Conservation (phyloP, 2,329 filamentous ascomycete species). For the Talaromyces sp. region DNA sequence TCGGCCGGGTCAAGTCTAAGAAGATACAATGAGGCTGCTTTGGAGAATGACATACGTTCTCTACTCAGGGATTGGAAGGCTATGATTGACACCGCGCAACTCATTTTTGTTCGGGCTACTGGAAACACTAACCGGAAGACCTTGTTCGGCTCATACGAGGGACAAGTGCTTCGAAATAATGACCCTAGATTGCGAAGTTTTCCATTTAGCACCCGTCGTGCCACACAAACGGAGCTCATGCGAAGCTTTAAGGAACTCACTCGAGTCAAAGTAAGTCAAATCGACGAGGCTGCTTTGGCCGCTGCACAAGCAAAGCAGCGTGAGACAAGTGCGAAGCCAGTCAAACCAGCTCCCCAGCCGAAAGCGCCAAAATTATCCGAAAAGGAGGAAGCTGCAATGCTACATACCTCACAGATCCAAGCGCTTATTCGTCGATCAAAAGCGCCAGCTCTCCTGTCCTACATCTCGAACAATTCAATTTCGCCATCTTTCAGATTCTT, state of each 20-base stretch:
- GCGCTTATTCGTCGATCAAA: slow-evolving; percentile 86
- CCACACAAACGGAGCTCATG: slow-evolving; percentile 93
- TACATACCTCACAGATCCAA: slow-evolving; percentile 87
- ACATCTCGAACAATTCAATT: slow-evolving; percentile 72
- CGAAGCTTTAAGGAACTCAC: slow-evolving; percentile 91
- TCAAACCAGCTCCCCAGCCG: slow-evolving; percentile 31
- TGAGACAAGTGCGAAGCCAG: slow-evolving; percentile 34
- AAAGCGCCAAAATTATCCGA: slow-evolving; percentile 64
- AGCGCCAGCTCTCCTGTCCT: slow-evolving; percentile 78
- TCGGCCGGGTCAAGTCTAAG: slow-evolving; percentile 87
- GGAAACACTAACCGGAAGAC: slow-evolving; percentile 82
- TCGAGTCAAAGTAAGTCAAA: slow-evolving; percentile 74
- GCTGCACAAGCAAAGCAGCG: slow-evolving; percentile 47
- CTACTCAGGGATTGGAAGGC: slow-evolving; percentile 80
- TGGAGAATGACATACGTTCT: slow-evolving; percentile 81
- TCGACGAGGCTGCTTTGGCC: slow-evolving; percentile 63
- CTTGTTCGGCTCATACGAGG: slow-evolving; percentile 86
- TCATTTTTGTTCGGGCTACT: slow-evolving; percentile 85
- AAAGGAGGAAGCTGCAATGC: slow-evolving; percentile 73
- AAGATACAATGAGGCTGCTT: slow-evolving; percentile 87
- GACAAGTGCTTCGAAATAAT: slow-evolving; percentile 72
- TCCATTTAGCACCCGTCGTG: slow-evolving; percentile 85
- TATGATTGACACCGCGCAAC: slow-evolving; percentile 76
- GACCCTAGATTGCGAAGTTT: slow-evolving; percentile 81
- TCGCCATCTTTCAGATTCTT: slow-evolving; percentile 70